Evolutionary conservation across 768 basidiomycete genomes (phyloP).

Genomic region (Boletus tomentosulus): DNA sequence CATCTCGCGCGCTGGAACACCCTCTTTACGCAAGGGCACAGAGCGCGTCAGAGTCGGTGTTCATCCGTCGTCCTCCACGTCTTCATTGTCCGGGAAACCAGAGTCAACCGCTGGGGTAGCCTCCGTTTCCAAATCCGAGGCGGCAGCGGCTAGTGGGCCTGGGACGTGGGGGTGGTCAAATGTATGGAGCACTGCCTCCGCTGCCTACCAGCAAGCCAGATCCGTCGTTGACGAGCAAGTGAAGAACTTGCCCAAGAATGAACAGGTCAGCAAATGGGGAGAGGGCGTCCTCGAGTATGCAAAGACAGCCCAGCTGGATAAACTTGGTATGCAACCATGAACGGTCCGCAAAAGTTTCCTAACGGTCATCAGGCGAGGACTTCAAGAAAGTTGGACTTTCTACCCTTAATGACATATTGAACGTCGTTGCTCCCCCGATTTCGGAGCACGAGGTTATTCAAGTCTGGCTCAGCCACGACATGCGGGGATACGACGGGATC

Average conservation of each 20-base stretch:
- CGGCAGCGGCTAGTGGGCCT: conserved; percentile 7
- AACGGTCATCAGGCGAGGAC: conserved; percentile 64
- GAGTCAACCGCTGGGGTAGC: conserved; percentile 27
- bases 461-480: conserved; percentile 93
- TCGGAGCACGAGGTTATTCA: conserved; percentile 98
- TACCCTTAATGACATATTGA: conserved; percentile 86
- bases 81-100: conserved; percentile 37
- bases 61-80: conserved; percentile 37
- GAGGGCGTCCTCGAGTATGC: conserved; percentile 85
- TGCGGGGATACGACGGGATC: conserved; percentile 94
- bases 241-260: conserved; percentile 79
- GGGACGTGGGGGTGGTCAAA: conserved; percentile 76
- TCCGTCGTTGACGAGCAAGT: conserved; percentile 91
- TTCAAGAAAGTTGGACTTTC: conserved; percentile 85
- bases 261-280: conserved; percentile 85
- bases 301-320: conserved; percentile 85
- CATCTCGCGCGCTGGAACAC: conserved; percentile 63
- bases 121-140: conserved; percentile 19
- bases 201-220: conserved; percentile 83
- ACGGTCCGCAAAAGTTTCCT: neutral
- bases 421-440: conserved; percentile 97
- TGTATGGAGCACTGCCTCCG: conserved; percentile 86
- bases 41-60: conserved; percentile 69
- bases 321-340: conserved; percentile 59
- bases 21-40: conserved; percentile 68